These are phyloP conservation scores for Fennellomyces sp. DNA, from an alignment of 371 early-diverging fungal genomes.

Conservation along the genomic window DNA sequence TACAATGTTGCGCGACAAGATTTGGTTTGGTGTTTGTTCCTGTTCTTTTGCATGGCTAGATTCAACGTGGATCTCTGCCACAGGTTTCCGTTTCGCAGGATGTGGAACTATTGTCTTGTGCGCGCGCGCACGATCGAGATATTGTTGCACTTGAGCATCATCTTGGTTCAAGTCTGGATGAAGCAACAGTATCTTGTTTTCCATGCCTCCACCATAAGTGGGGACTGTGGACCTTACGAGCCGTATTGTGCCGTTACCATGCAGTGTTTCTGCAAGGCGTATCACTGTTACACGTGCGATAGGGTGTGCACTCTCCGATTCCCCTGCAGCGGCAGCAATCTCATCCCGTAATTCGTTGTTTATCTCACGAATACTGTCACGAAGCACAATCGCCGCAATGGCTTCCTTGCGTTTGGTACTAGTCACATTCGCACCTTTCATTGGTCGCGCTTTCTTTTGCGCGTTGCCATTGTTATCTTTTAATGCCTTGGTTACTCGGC, in stretches of 20 bases:
- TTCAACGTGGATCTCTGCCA: background rate
- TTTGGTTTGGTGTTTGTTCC: background rate
- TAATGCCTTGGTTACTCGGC: background rate
- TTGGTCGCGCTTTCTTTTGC: background rate
- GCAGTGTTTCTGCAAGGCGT: constrained; percentile 10
- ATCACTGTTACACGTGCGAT: constrained; percentile 15
- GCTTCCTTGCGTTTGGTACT: constrained; percentile 15
- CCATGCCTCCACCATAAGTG: constrained; percentile 10
- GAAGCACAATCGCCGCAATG: constrained; percentile 9
- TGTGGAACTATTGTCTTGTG: background rate
- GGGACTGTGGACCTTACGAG: constrained; percentile 10
- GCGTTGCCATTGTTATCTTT: background rate
- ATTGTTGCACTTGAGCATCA: constrained; percentile 7
- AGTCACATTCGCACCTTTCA: constrained; percentile 14
- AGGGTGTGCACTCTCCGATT: background rate
- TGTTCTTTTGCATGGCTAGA: background rate
- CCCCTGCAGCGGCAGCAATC: background rate
- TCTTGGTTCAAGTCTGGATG: constrained; percentile 14
- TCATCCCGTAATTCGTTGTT: constrained; percentile 13
- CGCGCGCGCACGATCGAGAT: constrained; percentile 8
- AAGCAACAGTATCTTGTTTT: constrained; percentile 16
- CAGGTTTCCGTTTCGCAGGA: background rate
- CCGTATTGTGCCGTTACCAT: background rate
- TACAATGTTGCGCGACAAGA: background rate
- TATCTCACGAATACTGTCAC: constrained; percentile 16